These are phyloP conservation scores for Cyclotella kingstonii DNA, from an alignment of 108 stramenopile species.

Conservation along the genomic window DNA sequence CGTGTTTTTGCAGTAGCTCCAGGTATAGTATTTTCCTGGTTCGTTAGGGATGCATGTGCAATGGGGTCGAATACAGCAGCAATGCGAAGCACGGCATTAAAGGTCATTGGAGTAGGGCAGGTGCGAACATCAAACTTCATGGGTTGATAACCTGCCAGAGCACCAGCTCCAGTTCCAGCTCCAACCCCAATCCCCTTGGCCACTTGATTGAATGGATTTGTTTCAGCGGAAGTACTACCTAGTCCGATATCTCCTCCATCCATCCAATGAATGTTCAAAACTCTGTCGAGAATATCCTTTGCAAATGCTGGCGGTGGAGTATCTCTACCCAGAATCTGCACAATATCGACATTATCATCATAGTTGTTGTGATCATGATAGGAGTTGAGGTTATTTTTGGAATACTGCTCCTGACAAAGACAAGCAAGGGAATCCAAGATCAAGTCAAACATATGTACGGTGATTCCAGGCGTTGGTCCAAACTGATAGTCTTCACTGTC, in stretches of 20 bases:
- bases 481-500: slow-evolving; percentile 45
- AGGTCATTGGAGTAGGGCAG: slow-evolving; percentile 62
- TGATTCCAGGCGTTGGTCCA: slow-evolving; percentile 59
- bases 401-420: slow-evolving; percentile 35
- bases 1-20: slow-evolving; percentile 5
- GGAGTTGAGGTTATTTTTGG: neutral
- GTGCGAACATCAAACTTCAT: slow-evolving; percentile 36
- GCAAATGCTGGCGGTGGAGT: slow-evolving; percentile 31
- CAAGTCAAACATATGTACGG: slow-evolving; percentile 59
- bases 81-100: slow-evolving; percentile 65
- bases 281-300: slow-evolving; percentile 25
- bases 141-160: slow-evolving; percentile 27
- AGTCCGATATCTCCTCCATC: slow-evolving; percentile 44
- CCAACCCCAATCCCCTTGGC: slow-evolving; percentile 40
- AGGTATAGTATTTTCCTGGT: slow-evolving; percentile 22
- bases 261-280: slow-evolving; percentile 28
- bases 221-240: slow-evolving; percentile 12
- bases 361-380: too few relatives aligned
- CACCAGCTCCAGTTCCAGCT: slow-evolving; percentile 40
- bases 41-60: slow-evolving; percentile 27
- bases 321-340: slow-evolving; percentile 24
- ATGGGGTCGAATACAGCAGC: slow-evolving; percentile 45
- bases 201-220: slow-evolving; percentile 10
- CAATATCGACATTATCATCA: slow-evolving; percentile 21
- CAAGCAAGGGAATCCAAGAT: slow-evolving; percentile 67